A percentile compares a stretch with the other conserved stretches of the same genome.
These are phyloP conservation scores for Rhodotorula kratochvilovae DNA, from an alignment of 768 basidiomycete species.

Conservation along the genomic window DNA sequence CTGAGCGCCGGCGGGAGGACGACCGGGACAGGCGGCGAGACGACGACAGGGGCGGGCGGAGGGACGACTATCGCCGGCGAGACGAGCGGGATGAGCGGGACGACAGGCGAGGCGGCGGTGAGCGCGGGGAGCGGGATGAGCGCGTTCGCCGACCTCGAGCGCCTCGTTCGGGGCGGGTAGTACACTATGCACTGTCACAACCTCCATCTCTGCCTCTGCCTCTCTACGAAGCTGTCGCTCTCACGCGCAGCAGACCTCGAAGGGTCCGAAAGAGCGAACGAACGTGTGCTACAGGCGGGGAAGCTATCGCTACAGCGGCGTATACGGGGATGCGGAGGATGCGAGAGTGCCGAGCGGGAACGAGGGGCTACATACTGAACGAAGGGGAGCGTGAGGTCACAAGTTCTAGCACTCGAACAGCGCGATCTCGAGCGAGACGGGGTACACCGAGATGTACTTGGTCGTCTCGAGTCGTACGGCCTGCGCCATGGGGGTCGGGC, in stretches of 20 bases:
- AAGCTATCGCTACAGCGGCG: background rate
- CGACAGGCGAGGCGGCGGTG: background rate
- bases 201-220: too few species aligned
- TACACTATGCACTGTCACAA: too few species aligned
- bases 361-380: too few species aligned
- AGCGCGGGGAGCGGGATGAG: background rate
- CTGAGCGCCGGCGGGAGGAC: background rate
- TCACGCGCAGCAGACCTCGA: too few species aligned
- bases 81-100: background rate
- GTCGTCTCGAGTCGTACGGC: constrained; percentile 23
- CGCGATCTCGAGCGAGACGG: constrained; percentile 28
- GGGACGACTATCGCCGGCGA: background rate
- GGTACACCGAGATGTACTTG: constrained; percentile 21
- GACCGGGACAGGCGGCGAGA: background rate
- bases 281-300: background rate
- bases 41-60: background rate
- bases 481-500: constrained; percentile 16
- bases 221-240: too few species aligned
- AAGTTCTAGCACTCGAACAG: constrained; percentile 29
- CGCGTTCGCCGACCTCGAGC: constrained; percentile 27
- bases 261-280: background rate
- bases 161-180: background rate
- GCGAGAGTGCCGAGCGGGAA: background rate
- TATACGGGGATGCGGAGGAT: background rate
- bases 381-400: too few species aligned